Evolutionary conservation across 139 green algal genomes (phyloP), one percentile per base, ranked within the genome.

Genomic region (Chlamydomonas eustigma): DNA sequence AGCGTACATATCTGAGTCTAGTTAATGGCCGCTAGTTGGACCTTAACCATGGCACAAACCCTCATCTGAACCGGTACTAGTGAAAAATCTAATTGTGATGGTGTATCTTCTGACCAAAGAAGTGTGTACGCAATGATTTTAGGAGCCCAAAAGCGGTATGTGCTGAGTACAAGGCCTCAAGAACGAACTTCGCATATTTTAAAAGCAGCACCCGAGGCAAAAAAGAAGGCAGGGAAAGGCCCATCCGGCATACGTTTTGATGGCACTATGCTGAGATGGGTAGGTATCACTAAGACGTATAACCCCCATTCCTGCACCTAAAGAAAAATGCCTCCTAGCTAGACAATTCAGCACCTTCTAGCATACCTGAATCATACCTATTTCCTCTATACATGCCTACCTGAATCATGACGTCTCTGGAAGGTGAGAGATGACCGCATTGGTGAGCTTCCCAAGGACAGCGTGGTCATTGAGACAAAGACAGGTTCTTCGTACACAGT

Each of bases 401-500:
- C 2, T 63, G 73, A 22, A 72, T 72, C 24, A 12, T 32, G 4
- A 44, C n/a, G n/a, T n/a, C n/a, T n/a, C n/a, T n/a, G n/a, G 64
- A 33, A 71, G 64, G 64, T 71, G n/a, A 33, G 78, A 0, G 78
- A 83, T 39, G 78, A 83, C 37, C 64, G 73, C 3, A 76, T 76
- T 34, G 64, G 50, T 1, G 76, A 73, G 52, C 39, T 66, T 30
- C 28, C 70, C 18, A 28, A 28, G 37, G 30, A 71, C 31, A 70
- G 37, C 64, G 37, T 37, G 2, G 33, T 77, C 2, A 75, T 79
- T 18, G 3, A 36, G 50, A 72, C 82, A 39, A 84, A 78, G 73
- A 82, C 67, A 32, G 80, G 83, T 51, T 73, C 66, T 2, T 24
- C 77, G 0, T 90, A 90, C 76, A 83, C 78, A 22, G 84, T 88